Percentiles rank a stretch among this genome's conserved stretches.
Conservation (phyloP, 805 yeast species). For the Vanderwaltozyma polyspora region DNA sequence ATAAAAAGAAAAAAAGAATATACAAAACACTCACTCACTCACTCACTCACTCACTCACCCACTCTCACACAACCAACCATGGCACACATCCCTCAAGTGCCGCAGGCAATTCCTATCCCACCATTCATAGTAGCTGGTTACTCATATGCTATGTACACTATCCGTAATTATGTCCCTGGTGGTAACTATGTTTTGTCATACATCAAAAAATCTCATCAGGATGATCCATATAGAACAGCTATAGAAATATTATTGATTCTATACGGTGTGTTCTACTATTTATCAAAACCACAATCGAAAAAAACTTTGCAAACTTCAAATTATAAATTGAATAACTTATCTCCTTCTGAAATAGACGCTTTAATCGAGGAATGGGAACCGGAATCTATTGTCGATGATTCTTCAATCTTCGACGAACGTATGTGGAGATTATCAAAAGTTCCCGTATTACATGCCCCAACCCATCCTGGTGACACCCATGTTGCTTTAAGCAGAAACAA, state of each 20-base stretch:
- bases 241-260: constrained; percentile 66
- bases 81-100: constrained; percentile 18
- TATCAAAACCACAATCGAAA: constrained; percentile 55
- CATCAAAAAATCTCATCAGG: constrained; percentile 74
- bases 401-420: constrained; percentile 25
- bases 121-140: constrained; percentile 13
- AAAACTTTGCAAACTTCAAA: constrained; percentile 1
- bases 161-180: constrained; percentile 24
- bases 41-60: too few species aligned
- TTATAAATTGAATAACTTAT: constrained; percentile 21
- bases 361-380: constrained; percentile 89
- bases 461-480: constrained; percentile 34
- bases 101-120: constrained; percentile 24
- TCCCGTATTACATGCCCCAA: constrained; percentile 55
- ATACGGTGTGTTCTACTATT: constrained; percentile 76
- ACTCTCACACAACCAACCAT: too few species aligned
- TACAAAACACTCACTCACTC: too few species aligned
- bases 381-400: constrained; percentile 57
- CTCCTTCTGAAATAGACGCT: constrained; percentile 61
- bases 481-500: constrained; percentile 20
- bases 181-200: constrained; percentile 43
- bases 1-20: too few species aligned
- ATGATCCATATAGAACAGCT: constrained; percentile 85
- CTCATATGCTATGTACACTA: constrained; percentile 6
- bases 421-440: constrained; percentile 50